A percentile compares a stretch with the other conserved stretches of the same genome.
Evolutionary conservation across 2,329 filamentous ascomycete species (phyloP).

Genomic region (Venturia effusa): DNA sequence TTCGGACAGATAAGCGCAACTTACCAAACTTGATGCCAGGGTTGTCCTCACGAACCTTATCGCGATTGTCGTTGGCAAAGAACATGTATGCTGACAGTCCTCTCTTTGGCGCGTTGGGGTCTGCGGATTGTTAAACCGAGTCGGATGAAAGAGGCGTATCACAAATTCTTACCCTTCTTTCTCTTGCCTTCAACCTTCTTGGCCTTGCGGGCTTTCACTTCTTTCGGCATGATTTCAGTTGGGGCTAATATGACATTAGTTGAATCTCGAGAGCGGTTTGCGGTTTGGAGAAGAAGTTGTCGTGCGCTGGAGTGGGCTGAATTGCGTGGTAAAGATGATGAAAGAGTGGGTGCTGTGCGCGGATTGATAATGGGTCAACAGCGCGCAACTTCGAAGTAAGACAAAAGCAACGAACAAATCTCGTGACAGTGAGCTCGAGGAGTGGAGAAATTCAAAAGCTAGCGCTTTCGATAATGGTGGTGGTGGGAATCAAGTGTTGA

Average conservation of each 20-base stretch:
- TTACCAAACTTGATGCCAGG: constrained; percentile 91
- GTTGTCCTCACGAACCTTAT: constrained; percentile 97
- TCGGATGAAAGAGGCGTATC: constrained; percentile 6
- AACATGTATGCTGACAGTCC: constrained; percentile 99
- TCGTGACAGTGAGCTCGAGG: background rate
- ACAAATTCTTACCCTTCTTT: constrained; percentile 54
- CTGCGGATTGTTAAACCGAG: constrained; percentile 34
- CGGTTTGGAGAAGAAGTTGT: background rate
- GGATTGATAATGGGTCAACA: background rate
- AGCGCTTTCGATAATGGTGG: background rate
- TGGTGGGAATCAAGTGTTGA: background rate
- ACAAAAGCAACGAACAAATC: background rate
- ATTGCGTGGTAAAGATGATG: background rate
- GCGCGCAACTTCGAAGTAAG: background rate
- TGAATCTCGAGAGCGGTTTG: background rate
- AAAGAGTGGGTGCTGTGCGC: background rate
- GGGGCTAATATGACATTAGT: background rate
- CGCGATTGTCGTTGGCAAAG: constrained; percentile 98
- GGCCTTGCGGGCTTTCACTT: constrained; percentile 47
- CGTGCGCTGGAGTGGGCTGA: background rate
- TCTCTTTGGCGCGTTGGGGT: constrained; percentile 97
- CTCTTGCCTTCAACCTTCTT: constrained; percentile 52
- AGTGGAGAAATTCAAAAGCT: background rate
- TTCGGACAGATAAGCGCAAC: constrained; percentile 19
- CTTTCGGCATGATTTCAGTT: constrained; percentile 50